Evolutionary conservation across 148 eudicot species (phyloP).

Genomic region (Chenopodium berlandieri): DNA sequence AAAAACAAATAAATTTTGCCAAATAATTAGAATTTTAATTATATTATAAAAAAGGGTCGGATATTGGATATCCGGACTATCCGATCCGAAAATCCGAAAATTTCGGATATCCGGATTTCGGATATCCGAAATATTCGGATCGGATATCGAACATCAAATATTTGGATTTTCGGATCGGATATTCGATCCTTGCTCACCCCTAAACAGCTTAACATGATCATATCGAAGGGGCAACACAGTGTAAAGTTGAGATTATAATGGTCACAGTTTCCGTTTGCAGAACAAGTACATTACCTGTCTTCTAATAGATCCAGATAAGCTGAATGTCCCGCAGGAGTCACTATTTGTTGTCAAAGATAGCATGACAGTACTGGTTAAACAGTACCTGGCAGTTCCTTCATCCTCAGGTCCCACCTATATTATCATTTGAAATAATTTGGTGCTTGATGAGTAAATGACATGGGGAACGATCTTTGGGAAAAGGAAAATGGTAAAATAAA

Average conservation of each 20-base stretch:
- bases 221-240: neutral
- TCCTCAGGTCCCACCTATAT: constrained; percentile 79
- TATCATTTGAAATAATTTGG: neutral
- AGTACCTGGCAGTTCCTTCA: constrained; percentile 76
- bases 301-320: constrained; percentile 94
- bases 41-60: too few relatives aligned
- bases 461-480: neutral
- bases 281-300: constrained; percentile 65
- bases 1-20: too few relatives aligned
- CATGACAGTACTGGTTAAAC: constrained; percentile 94
- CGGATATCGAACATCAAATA: too few relatives aligned
- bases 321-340: constrained; percentile 76
- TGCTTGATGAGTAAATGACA: neutral
- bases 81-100: too few relatives aligned
- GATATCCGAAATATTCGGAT: too few relatives aligned
- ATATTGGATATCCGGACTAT: too few relatives aligned
- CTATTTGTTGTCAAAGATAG: constrained; percentile 83
- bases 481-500: neutral
- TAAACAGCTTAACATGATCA: neutral
- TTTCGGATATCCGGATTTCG: too few relatives aligned
- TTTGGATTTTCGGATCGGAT: too few relatives aligned
- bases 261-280: neutral
- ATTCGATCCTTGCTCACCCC: too few relatives aligned
- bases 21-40: too few relatives aligned
- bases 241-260: neutral